Conservation (phyloP, 345 rosid species). For the Linum tenue region DNA sequence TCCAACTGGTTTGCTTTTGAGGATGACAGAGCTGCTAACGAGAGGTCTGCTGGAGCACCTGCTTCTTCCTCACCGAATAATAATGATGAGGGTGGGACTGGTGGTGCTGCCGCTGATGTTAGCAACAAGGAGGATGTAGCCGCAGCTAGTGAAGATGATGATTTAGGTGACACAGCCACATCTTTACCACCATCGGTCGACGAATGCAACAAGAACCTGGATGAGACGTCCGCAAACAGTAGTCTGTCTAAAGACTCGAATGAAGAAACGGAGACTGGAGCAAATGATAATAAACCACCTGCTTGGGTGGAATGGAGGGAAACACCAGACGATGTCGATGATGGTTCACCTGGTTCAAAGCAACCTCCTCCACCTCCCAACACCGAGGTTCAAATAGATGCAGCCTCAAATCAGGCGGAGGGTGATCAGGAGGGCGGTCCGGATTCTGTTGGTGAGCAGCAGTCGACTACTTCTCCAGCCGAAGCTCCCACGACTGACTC, state of each 20-base stretch:
- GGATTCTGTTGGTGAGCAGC: slow-evolving; percentile 9
- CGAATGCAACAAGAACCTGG: slow-evolving; percentile 17
- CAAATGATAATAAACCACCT: slow-evolving; percentile 39
- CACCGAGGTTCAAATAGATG: slow-evolving; percentile 32
- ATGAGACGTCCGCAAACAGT: slow-evolving; percentile 24
- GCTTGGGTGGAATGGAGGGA: slow-evolving; percentile 86
- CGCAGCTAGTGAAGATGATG: slow-evolving; percentile 39
- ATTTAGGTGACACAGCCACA: slow-evolving; percentile 37
- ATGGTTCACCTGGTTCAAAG: slow-evolving; percentile 29
- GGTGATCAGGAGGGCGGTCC: slow-evolving; percentile 21
- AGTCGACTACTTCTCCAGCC: slow-evolving; percentile 13
- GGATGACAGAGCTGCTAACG: slow-evolving; percentile 51
- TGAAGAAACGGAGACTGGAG: slow-evolving; percentile 24
- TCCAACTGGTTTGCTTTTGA: slow-evolving; percentile 92
- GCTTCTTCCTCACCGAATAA: slow-evolving; percentile 55
- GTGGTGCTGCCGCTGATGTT: slow-evolving; percentile 15
- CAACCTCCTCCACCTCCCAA: slow-evolving; percentile 29
- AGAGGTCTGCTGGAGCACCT: slow-evolving; percentile 39
- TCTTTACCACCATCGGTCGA: slow-evolving; percentile 32
- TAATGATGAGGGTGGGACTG: slow-evolving; percentile 32
- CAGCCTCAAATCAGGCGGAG: slow-evolving; percentile 10
- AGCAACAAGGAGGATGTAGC: slow-evolving; percentile 26
- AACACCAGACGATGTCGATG: slow-evolving; percentile 43
- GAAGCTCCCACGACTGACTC: slow-evolving; percentile 10
- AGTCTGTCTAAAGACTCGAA: slow-evolving; percentile 29